Percentiles rank a stretch among this genome's conserved stretches.
Conservation (phyloP, 768 basidiomycete species). For the Lactarius pseudohatsudake region DNA sequence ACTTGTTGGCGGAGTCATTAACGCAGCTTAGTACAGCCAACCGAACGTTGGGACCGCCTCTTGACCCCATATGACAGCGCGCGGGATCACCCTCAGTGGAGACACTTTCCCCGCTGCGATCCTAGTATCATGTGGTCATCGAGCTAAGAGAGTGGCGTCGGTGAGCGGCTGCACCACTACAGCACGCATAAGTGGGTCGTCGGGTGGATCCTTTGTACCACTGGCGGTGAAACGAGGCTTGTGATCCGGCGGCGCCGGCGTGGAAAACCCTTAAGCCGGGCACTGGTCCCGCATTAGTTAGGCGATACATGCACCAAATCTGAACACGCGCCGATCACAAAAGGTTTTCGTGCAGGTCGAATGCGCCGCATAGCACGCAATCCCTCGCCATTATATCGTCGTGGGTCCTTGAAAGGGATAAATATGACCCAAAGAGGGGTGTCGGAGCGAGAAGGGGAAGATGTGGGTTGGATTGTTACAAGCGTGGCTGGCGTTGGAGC, state of each 20-base stretch:
- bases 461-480: background rate
- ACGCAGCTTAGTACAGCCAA: background rate
- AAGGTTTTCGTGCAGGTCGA: background rate
- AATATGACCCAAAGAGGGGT: background rate
- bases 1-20: background rate
- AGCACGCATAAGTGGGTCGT: background rate
- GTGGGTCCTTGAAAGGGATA: background rate
- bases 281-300: constrained; percentile 2
- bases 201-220: constrained; percentile 1
- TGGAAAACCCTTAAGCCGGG: constrained; percentile 8
- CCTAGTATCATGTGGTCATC: background rate
- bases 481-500: background rate
- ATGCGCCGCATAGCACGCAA: background rate
- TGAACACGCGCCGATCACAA: constrained; percentile 15
- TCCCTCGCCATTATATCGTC: background rate
- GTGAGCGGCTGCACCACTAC: background rate
- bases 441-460: background rate
- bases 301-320: constrained; percentile 18
- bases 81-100: background rate
- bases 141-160: background rate
- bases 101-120: background rate
- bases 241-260: constrained; percentile 5
- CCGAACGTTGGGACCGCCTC: background rate
- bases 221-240: background rate
- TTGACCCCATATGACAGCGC: background rate